Percentiles rank a stretch among this genome's conserved stretches.
These are phyloP conservation scores for Penicillium polonicum DNA, from an alignment of 2,329 filamentous ascomycete genomes.

Conservation along the genomic window DNA sequence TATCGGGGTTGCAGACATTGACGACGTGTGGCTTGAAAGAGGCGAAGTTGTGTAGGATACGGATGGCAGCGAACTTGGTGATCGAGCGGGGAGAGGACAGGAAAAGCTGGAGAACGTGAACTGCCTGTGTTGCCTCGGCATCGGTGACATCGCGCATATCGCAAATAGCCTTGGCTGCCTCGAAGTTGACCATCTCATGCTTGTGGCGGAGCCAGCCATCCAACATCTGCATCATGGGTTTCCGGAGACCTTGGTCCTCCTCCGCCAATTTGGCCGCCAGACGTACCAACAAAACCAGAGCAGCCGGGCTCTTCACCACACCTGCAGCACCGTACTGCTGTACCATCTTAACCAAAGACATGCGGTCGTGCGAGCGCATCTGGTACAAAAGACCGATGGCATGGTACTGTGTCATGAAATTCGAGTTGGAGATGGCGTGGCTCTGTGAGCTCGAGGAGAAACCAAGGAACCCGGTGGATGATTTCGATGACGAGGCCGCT, in stretches of 20 bases:
- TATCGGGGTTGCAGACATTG: slow-evolving; percentile 92
- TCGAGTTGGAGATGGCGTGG: slow-evolving; percentile 74
- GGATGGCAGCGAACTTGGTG: slow-evolving; percentile 95
- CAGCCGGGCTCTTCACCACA: slow-evolving; percentile 91
- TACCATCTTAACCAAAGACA: slow-evolving; percentile 99
- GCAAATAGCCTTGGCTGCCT: slow-evolving; percentile 96
- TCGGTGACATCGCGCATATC: slow-evolving; percentile 92
- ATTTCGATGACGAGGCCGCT: slow-evolving; percentile 86
- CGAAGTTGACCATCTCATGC: slow-evolving; percentile 99
- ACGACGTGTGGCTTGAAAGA: slow-evolving; percentile 94
- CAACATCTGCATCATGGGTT: slow-evolving; percentile 95
- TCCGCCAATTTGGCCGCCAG: slow-evolving; percentile 91
- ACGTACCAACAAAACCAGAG: slow-evolving; percentile 86
- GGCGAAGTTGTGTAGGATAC: slow-evolving; percentile 93
- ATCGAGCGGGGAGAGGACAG: slow-evolving; percentile 91
- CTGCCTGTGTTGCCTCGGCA: slow-evolving; percentile 83
- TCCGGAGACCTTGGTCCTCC: slow-evolving; percentile 83
- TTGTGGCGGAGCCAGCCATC: slow-evolving; percentile 97
- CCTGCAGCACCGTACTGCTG: slow-evolving; percentile 93
- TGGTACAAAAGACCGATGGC: slow-evolving; percentile 96
- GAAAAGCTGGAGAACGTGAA: slow-evolving; percentile 95
- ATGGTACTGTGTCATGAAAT: slow-evolving; percentile 98
- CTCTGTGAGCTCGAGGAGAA: slow-evolving; percentile 77
- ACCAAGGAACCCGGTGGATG: slow-evolving; percentile 84
- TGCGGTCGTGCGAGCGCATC: slow-evolving; percentile 95